These are phyloP conservation scores for Albugo laibachii DNA, from an alignment of 352 stramenopile species.

Conservation along the genomic window DNA sequence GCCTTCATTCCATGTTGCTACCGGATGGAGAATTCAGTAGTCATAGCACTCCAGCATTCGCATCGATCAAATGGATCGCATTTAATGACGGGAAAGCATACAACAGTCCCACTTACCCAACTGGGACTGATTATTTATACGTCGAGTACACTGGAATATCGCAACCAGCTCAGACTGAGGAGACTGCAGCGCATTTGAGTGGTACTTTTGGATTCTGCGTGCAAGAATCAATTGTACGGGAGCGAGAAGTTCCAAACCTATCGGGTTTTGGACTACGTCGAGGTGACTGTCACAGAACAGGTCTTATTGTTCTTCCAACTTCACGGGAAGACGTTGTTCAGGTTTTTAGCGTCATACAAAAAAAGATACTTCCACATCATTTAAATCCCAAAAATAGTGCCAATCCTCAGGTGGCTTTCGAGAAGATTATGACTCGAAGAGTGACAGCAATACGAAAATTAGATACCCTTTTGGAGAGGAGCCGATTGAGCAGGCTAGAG, in stretches of 20 bases:
- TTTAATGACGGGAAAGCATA: slow-evolving; percentile 23
- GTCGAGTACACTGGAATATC: slow-evolving; percentile 46
- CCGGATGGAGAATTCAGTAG: neutral
- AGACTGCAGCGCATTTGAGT: neutral
- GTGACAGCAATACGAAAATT: slow-evolving; percentile 22
- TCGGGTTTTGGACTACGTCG: slow-evolving; percentile 27
- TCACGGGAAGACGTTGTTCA: slow-evolving; percentile 36
- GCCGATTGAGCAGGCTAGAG: slow-evolving; percentile 30
- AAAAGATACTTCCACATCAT: slow-evolving; percentile 5
- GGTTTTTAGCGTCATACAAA: slow-evolving; percentile 28
- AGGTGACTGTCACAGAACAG: slow-evolving; percentile 33
- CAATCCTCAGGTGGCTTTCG: slow-evolving; percentile 12
- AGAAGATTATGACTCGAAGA: slow-evolving; percentile 26
- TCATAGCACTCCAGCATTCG: slow-evolving; percentile 22
- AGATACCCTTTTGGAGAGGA: slow-evolving; percentile 30
- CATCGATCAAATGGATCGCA: slow-evolving; percentile 57
- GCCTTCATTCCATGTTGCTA: slow-evolving; percentile 25
- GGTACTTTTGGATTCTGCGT: slow-evolving; percentile 38
- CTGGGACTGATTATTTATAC: slow-evolving; percentile 55
- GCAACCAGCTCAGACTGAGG: neutral
- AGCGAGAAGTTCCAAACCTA: slow-evolving; percentile 34
- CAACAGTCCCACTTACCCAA: slow-evolving; percentile 11
- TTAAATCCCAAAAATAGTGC: slow-evolving; percentile 15
- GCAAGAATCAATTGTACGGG: slow-evolving; percentile 39
- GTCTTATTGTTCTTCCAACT: slow-evolving; percentile 38